Base-by-base conservation (phyloP, 768 basidiomycete genomes). In the Dictyophora rubrovolvata region DNA sequence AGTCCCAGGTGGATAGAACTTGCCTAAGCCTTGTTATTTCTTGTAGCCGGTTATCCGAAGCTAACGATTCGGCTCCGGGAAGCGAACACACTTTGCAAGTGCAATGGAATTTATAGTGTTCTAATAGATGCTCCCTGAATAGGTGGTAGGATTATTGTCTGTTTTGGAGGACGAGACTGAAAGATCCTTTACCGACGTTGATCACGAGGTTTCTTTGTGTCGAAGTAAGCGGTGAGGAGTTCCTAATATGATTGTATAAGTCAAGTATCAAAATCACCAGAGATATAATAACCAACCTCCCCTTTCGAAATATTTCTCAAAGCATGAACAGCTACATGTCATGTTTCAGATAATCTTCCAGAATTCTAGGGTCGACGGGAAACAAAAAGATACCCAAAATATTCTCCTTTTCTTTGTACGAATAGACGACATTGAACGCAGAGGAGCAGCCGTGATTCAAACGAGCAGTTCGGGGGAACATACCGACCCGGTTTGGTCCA, bases 381-480 rank as follows among this genome's bases (percentile, higher is more conserved):
- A 42, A 50, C 6, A 57, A 57, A 9, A 4, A 5, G 37, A 20
- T 20, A 59, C 57, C 57, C 36, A 59, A 42, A 10, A 34, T 22
- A 20, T 53, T 53, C 47, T 59, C 57, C 33, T 52, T 37, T n/a
- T 59, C 49, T 20, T 48, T 18, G 23, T 48, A 86, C 0, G 74
- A 74, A 65, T 86, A 86, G 12, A 86, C 80, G 5, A 74, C 75
- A 67, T 86, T 86, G 71, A 87, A 86, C 6, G 82, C 82, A 55
- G 76, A 73, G 3, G 83, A 79, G 65, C 85, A 86, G 0, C 81
- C 85, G 62, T 86, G 85, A 63, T 87, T 87, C 61, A 86, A 63
- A 48, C 85, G 74, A 12, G 84, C 82, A 76, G 81, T 84, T 20
- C 67, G 72, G n/a, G 84, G 84, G 66, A 86, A 86, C n/a, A 87